Evolutionary conservation across 192 early-diverging fungal genomes (phyloP), one percentile per base, ranked within the genome.

Genomic region (Backusella westeae): DNA sequence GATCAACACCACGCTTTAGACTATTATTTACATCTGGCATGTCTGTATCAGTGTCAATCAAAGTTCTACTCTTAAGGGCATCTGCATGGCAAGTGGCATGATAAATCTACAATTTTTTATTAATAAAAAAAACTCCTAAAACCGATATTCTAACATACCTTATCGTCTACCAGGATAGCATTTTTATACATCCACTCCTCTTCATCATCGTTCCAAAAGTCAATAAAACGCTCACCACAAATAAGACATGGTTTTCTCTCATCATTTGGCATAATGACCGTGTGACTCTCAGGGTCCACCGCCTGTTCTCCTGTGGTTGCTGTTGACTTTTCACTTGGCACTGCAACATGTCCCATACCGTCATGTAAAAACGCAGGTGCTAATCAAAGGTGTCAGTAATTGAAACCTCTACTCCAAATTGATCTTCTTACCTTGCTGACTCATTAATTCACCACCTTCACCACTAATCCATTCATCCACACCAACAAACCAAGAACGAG

Each of bases 401-500:
- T 32, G 32, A 32, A 32, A 32, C 32, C 32, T 32, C 32, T 32
- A 32, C 32, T 32, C 32, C 32, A 32, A 32, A 32, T 32, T 2
- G 32, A 32, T 32, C 1, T 32, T 32, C 32, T 44, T 75, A 80
- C 72, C 73, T 65, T 82, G 81, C 1, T 85, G 81, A 73, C 72
- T 77, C 1, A 75, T 78, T 1, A 69, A 19, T 67, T 79, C 78
- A 63, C 75, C 82, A 35, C 75, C 78, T 35, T 72, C 71, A 29
- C 82, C 82, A 49, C 59, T 77, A 41, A 83, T 74, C 78, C 79
- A 87, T 53, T 83, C 90, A 41, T 89, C 85, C 72, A 93, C 92
- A 32, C 72, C 83, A 0, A 96, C 83, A 83, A 94, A 96, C 96
- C 96, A 99, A 42, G 93, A 94, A 42, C 96, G 90, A 36, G 92